Evolutionary conservation across 2,329 filamentous ascomycete species (phyloP), one percentile per base, ranked within the genome.

Genomic region (Beauveria bassiana): DNA sequence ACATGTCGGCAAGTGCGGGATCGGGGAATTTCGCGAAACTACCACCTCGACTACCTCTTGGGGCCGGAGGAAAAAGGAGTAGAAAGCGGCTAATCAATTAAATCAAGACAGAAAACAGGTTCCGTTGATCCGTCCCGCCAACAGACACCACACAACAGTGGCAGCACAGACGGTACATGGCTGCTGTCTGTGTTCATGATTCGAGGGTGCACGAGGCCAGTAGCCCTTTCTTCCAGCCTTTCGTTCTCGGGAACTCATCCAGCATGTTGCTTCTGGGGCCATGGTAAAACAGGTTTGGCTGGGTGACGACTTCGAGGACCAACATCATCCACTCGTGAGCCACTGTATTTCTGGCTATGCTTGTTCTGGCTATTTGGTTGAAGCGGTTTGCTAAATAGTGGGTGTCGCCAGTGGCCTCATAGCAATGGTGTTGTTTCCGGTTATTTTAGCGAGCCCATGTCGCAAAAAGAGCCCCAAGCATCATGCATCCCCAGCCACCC

Each of bases 321-420:
- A 24, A 20, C 26, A n/a, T 42, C 54, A 57, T 57, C 54, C 54
- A 47, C 54, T 47, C 54, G 46, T 42, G 38, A 43, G 52, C 52
- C 24, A 54, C 52, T 45, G 16, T 28, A 12, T 50, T 50, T 40
- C n/a, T 20, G 18, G 18, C 40, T 22, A 54, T 42, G 16, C 22
- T 26, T n/a, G n/a, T 56, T 56, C 28, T 22, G 26, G 20, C 42
- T 8, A 34, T 56, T 56, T 34, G 14, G 42, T 56, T 9, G 24
- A 34, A 10, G 43, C 26, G 24, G 28, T 45, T 45, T 43, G 26
- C 18, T 20, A 28, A 45, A 16, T 26, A 49, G 54, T 55, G 52
- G 52, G 9, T 45, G 43, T 55, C 10, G 18, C 16, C 9, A 24
- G 20, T 43, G 40, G 52, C 5, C 49, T 28, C 9, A 20, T n/a